Evolutionary conservation across 768 basidiomycete species (phyloP).

Genomic region (Strobilomyces dryophilus): DNA sequence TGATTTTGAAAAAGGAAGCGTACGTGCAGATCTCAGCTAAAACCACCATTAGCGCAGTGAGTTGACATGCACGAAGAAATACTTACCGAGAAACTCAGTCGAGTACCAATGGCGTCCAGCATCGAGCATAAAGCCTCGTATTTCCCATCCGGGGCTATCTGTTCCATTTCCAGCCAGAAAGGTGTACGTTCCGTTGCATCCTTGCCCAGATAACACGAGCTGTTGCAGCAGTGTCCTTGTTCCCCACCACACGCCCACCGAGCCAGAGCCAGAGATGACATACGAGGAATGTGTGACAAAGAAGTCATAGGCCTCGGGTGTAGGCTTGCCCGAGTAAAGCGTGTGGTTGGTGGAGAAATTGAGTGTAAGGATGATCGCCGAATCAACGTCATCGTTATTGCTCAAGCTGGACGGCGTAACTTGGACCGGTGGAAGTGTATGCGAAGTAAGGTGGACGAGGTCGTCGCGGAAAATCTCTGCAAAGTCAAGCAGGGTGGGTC

Average conservation of each 20-base stretch:
- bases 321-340: constrained; percentile 35
- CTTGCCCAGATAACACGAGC: constrained; percentile 23
- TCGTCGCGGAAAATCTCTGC: constrained; percentile 37
- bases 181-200: constrained; percentile 3
- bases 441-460: constrained; percentile 30
- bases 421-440: constrained; percentile 21
- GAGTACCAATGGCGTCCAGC: constrained; percentile 44
- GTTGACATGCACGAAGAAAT: background rate
- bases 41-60: background rate
- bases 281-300: constrained; percentile 26
- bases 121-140: constrained; percentile 45
- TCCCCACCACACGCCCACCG: constrained; percentile 43
- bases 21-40: constrained; percentile 42
- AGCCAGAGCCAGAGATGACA: constrained; percentile 31
- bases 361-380: constrained; percentile 33
- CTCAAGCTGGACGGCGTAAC: constrained; percentile 10
- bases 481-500: constrained; percentile 32
- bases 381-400: background rate
- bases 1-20: constrained; percentile 43
- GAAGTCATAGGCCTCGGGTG: constrained; percentile 39
- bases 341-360: constrained; percentile 22
- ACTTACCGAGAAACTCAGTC: constrained; percentile 35
- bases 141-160: constrained; percentile 42
- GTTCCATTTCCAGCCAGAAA: constrained; percentile 34
- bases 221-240: constrained; percentile 42